These are phyloP conservation scores for Maudiozyma barnettii DNA, from an alignment of 805 yeast genomes.

Conservation along the genomic window DNA sequence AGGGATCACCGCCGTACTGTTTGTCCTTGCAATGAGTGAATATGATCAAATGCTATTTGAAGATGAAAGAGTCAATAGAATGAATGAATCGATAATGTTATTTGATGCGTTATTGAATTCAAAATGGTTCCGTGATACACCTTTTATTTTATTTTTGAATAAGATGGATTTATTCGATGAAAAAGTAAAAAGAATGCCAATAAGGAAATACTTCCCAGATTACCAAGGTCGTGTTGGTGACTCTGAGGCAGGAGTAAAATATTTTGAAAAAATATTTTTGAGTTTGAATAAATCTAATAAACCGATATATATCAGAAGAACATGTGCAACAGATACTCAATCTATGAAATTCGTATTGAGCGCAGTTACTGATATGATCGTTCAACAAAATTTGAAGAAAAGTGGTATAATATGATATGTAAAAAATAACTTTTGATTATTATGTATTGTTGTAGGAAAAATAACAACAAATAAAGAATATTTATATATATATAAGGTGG, in stretches of 20 bases:
- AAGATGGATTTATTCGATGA: conserved; percentile 74
- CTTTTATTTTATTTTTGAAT: conserved; percentile 81
- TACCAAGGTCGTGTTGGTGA: conserved; percentile 58
- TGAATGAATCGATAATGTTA: conserved; percentile 79
- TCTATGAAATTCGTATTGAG: conserved; percentile 84
- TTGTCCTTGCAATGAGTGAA: conserved; percentile 83
- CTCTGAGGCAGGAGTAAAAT: conserved; percentile 56
- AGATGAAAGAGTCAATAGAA: conserved; percentile 78
- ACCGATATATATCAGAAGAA: conserved; percentile 83
- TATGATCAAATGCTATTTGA: conserved; percentile 89
- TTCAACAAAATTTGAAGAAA: conserved; percentile 69
- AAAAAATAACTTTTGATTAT: background rate
- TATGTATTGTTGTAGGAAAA: background rate
- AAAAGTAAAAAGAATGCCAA: conserved; percentile 57
- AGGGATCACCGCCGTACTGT: conserved; percentile 76
- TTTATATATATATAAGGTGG: background rate
- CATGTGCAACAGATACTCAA: conserved; percentile 90
- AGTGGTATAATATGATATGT: conserved; percentile 56
- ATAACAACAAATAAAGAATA: background rate
- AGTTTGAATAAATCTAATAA: conserved; percentile 51
- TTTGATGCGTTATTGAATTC: conserved; percentile 81
- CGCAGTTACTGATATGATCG: conserved; percentile 86
- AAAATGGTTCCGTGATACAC: conserved; percentile 74
- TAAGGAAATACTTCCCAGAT: conserved; percentile 68
- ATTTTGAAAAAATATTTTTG: conserved; percentile 60